These are phyloP conservation scores for Chenopodium suecicum DNA, from an alignment of 148 eudicot species.

Conservation along the genomic window DNA sequence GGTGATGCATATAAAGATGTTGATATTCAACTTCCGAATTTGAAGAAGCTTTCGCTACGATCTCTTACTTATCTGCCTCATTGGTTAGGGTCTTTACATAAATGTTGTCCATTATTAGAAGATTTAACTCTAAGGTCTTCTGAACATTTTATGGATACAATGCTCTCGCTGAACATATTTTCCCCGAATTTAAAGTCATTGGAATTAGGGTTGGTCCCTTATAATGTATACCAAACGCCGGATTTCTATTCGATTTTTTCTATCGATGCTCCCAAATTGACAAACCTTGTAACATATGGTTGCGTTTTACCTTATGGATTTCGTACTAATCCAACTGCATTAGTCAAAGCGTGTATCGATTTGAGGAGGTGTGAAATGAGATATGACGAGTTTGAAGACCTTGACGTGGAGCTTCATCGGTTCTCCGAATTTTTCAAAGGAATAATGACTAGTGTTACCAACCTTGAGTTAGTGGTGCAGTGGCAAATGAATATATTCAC, in stretches of 20 bases:
- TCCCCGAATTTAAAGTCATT: not conserved
- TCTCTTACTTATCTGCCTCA: too few species aligned
- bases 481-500: not conserved
- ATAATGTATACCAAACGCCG: not conserved
- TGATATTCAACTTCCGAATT: too few species aligned
- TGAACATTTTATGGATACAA: not conserved
- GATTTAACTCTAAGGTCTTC: too few species aligned
- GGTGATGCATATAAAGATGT: too few species aligned
- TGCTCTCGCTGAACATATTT: not conserved
- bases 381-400: too few species aligned
- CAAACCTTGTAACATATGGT: not conserved
- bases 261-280: not conserved
- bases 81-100: too few species aligned
- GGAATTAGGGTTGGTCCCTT: not conserved
- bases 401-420: not conserved
- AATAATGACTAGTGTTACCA: not conserved
- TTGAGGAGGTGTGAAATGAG: not conserved
- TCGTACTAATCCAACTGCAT: not conserved
- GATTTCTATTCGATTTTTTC: not conserved
- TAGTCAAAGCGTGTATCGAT: not conserved
- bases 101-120: too few species aligned
- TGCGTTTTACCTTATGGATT: not conserved
- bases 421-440: not conserved
- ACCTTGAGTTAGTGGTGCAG: not conserved
- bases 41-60: too few species aligned